Evolutionary conservation across 176 grass and related monocot genomes (phyloP).

Genomic region (Alopecurus myosuroides): DNA sequence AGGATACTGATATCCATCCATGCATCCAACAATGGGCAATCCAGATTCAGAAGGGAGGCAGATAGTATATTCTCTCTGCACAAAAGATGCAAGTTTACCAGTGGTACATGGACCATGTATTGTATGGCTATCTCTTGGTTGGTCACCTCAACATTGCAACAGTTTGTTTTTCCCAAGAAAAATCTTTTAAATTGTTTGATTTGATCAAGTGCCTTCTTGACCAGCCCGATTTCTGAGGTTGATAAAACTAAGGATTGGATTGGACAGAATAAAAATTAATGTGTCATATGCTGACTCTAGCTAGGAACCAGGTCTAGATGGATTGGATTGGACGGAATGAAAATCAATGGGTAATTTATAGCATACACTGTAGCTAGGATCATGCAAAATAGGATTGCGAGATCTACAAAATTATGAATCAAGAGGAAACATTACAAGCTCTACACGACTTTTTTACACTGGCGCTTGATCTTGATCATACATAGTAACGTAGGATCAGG

Average conservation of each 20-base stretch:
- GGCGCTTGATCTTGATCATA: background rate
- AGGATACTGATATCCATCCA: conserved; percentile 25
- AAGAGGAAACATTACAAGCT: background rate
- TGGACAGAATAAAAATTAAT: background rate
- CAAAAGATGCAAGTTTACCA: conserved; percentile 28
- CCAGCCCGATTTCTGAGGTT: conserved; percentile 17
- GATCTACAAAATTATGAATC: background rate
- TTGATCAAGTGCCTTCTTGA: conserved; percentile 32
- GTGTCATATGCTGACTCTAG: background rate
- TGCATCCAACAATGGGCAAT: conserved; percentile 26
- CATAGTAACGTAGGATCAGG: background rate
- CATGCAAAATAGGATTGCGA: background rate
- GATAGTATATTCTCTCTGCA: conserved; percentile 34
- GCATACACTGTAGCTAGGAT: background rate
- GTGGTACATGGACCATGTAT: conserved; percentile 27
- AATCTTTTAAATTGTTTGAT: conserved; percentile 5
- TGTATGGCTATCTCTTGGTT: conserved; percentile 28
- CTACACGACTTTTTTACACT: too few species aligned
- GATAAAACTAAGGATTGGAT: conserved; percentile 9
- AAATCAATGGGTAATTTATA: too few species aligned
- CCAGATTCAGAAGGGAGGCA: conserved; percentile 34
- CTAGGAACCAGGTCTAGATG: background rate
- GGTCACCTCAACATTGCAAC: conserved; percentile 22
- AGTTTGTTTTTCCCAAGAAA: conserved; percentile 29
- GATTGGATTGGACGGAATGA: too few species aligned